Evolutionary conservation across 768 basidiomycete species (phyloP).

Genomic region (Lactarius hengduanensis): DNA sequence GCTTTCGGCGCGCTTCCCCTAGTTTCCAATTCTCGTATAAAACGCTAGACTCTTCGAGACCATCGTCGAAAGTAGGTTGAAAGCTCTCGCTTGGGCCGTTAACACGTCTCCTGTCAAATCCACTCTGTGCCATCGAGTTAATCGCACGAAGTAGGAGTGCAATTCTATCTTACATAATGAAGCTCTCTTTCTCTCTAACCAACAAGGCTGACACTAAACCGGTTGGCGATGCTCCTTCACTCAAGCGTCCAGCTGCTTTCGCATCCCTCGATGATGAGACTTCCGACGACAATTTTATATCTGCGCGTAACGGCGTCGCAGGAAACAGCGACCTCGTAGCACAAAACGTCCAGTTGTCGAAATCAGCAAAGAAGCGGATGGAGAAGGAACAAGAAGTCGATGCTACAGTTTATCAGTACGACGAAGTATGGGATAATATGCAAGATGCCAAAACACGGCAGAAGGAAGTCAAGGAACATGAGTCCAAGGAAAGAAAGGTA

Average conservation of each 20-base stretch:
- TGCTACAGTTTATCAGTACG: constrained; percentile 86
- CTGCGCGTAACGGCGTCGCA: constrained; percentile 41
- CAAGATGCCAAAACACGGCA: constrained; percentile 77
- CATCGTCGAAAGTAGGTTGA: constrained; percentile 56
- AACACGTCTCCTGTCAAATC: constrained; percentile 82
- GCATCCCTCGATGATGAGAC: constrained; percentile 65
- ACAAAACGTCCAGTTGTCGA: constrained; percentile 59
- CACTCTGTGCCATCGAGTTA: constrained; percentile 39
- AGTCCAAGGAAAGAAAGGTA: constrained; percentile 79
- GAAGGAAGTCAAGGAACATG: constrained; percentile 74
- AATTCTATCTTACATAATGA: constrained; percentile 49
- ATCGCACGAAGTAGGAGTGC: constrained; percentile 5
- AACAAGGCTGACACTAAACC: constrained; percentile 50
- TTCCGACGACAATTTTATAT: constrained; percentile 46
- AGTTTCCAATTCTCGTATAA: constrained; percentile 34
- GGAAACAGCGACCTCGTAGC: constrained; percentile 57
- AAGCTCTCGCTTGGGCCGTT: constrained; percentile 88
- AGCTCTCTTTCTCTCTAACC: constrained; percentile 84
- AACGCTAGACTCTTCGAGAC: constrained; percentile 34
- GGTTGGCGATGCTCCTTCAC: constrained; percentile 48
- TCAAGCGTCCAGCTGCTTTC: constrained; percentile 63
- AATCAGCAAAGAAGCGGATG: constrained; percentile 67
- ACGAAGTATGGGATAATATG: constrained; percentile 96
- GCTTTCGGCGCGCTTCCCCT: constrained; percentile 47
- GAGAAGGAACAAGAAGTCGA: constrained; percentile 80